Evolutionary conservation across 164 flowering plant genomes (phyloP).

Genomic region (Vitis amurensis): DNA sequence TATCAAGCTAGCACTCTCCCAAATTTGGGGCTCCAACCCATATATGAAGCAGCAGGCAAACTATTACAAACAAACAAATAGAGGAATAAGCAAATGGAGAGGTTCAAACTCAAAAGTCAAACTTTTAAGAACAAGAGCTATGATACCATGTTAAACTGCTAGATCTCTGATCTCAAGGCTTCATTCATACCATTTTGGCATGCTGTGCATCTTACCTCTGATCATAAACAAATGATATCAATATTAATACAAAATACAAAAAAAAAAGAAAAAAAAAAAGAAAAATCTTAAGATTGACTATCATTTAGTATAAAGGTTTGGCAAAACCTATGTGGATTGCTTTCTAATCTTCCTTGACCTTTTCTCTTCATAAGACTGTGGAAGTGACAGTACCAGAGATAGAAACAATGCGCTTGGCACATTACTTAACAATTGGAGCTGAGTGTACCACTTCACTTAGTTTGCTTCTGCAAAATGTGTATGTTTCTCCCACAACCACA

Average conservation of each 20-base stretch:
- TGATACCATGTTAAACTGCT: too few relatives aligned
- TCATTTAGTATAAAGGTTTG: neutral
- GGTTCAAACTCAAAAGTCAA: too few relatives aligned
- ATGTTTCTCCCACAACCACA: slow-evolving; percentile 24
- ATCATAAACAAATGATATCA: neutral
- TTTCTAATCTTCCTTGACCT: slow-evolving; percentile 1
- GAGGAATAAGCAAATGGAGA: too few relatives aligned
- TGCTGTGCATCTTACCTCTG: neutral
- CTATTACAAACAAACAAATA: too few relatives aligned
- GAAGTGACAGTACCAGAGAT: slow-evolving; percentile 89
- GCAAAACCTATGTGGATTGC: neutral
- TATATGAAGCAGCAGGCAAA: too few relatives aligned
- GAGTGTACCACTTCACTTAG: slow-evolving; percentile 64
- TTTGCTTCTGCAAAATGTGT: slow-evolving; percentile 56
- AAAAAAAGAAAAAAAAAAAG: neutral
- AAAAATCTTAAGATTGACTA: neutral
- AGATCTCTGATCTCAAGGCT: neutral
- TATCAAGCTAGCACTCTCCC: too few relatives aligned
- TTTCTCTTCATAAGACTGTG: slow-evolving; percentile 45
- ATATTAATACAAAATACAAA: too few relatives aligned
- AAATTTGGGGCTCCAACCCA: too few relatives aligned
- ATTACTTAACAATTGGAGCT: slow-evolving; percentile 79
- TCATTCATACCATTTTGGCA: neutral
- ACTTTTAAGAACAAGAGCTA: too few relatives aligned
- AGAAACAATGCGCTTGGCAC: slow-evolving; percentile 91